Evolutionary conservation across 805 yeast species (phyloP), one percentile per base, ranked within the genome.

Genomic region (Jamesozyma lodderae): DNA sequence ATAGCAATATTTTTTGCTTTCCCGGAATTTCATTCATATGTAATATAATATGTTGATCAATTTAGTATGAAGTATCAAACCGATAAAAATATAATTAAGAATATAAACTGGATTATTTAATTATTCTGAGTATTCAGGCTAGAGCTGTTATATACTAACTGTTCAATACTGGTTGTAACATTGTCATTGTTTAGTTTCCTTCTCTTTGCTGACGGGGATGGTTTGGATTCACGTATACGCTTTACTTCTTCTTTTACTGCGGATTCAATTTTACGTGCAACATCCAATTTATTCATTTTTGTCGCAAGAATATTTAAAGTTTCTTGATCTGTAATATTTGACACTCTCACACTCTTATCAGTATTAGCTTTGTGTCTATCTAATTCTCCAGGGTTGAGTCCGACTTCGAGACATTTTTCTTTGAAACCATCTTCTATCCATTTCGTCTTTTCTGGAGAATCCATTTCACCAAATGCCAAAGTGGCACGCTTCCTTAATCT

Each of bases 361-460:
- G 29, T n/a, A 11, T 36, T 25, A 8, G 31, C 39, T 30, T 39
- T 44, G 11, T 28, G 36, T 15, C 28, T 41, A 13, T 35, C 40
- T 17, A 22, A 31, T 16, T 38, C 41, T 10, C 36, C 45, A 7
- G 25, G 22, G 3, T 19, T 43, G 27, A 23, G 29, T 2, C 40
- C 40, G 28, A 26, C 28, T 17, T 40, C 40, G 11, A 17, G 10
- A 27, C 35, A 35, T 47, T 76, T 75, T 20, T 95, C 68, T 44
- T 69, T 72, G 53, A 82, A 85, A 55, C 86, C 95, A 3, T 67
- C 65, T 26, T 77, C 80, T 25, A 84, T 70, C 96, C 96, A 90
- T 29, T 69, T 64, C 38, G 67, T 68, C 44, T 75, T 72, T 32
- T 70, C 75, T 8, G 63, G 68, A 9, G 79, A 61, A 6, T 75